Percentiles rank a stretch among this genome's conserved stretches.
Conservation (phyloP, 805 yeast genomes). For the Candida glaebosa region DNA sequence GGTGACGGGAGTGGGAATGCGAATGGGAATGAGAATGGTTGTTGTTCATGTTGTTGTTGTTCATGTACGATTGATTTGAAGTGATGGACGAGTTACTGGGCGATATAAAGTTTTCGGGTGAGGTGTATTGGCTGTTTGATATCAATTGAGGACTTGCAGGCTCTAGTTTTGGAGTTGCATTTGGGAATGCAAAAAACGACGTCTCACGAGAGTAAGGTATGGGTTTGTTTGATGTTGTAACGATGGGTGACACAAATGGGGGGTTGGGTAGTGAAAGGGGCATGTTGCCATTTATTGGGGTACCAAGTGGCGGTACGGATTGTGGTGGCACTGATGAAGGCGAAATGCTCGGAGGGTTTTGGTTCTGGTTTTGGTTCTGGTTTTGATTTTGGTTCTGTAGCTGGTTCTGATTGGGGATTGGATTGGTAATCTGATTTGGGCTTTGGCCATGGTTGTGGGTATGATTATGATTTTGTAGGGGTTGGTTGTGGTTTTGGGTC, state of each 20-base stretch:
- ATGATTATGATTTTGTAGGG: not conserved
- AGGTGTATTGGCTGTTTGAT: not conserved
- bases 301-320: not conserved
- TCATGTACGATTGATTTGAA: not conserved
- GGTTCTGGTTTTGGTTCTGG: not conserved
- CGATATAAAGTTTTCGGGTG: slow-evolving; percentile 3
- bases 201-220: not conserved
- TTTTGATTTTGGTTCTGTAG: too few species aligned
- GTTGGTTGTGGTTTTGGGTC: not conserved
- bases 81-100: slow-evolving; percentile 2
- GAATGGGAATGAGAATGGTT: not conserved
- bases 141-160: slow-evolving; percentile 1
- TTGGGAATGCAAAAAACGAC: not conserved
- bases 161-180: not conserved
- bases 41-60: not conserved
- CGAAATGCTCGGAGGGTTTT: not conserved
- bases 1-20: slow-evolving; percentile 1
- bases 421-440: too few species aligned
- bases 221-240: not conserved
- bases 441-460: too few species aligned
- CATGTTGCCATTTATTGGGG: not conserved
- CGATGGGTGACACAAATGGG: not conserved
- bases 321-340: not conserved
- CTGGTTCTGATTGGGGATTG: slow-evolving; percentile 1
- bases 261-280: not conserved